Evolutionary conservation across 225 moss, liverwort and hornwort genomes (phyloP).

Genomic region (Marchantia polymorpha): DNA sequence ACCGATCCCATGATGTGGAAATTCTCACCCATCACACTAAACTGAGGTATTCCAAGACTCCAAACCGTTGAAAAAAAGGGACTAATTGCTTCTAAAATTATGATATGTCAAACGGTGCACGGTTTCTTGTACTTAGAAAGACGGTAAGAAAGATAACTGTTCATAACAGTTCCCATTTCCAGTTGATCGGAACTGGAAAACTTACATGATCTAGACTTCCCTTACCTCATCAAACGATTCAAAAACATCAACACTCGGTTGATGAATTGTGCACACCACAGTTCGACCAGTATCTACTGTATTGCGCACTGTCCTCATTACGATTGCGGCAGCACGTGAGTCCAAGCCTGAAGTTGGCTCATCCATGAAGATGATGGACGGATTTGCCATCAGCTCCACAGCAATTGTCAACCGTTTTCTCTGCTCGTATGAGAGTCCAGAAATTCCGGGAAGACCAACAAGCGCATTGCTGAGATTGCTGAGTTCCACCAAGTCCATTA

Average conservation of each 20-base stretch:
- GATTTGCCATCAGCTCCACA: constrained; percentile 83
- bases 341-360: constrained; percentile 70
- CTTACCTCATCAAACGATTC: constrained; percentile 79
- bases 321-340: constrained; percentile 69
- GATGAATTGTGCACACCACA: constrained; percentile 71
- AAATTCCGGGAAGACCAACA: constrained; percentile 61
- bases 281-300: constrained; percentile 87
- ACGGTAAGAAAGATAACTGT: too few species aligned
- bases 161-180: too few species aligned
- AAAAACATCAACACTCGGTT: constrained; percentile 73
- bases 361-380: constrained; percentile 79
- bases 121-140: too few species aligned
- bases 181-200: too few species aligned
- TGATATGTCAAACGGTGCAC: too few species aligned
- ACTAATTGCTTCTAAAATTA: too few species aligned
- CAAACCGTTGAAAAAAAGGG: neutral
- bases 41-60: neutral
- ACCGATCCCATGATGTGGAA: too few species aligned
- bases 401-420: constrained; percentile 75
- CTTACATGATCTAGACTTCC: neutral
- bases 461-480: constrained; percentile 39
- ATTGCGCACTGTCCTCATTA: constrained; percentile 68
- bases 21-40: neutral
- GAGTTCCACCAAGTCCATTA: constrained; percentile 66
- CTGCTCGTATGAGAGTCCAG: constrained; percentile 64